Conservation (phyloP, 805 yeast genomes). For the Saccharomycopsis sp. region DNA sequence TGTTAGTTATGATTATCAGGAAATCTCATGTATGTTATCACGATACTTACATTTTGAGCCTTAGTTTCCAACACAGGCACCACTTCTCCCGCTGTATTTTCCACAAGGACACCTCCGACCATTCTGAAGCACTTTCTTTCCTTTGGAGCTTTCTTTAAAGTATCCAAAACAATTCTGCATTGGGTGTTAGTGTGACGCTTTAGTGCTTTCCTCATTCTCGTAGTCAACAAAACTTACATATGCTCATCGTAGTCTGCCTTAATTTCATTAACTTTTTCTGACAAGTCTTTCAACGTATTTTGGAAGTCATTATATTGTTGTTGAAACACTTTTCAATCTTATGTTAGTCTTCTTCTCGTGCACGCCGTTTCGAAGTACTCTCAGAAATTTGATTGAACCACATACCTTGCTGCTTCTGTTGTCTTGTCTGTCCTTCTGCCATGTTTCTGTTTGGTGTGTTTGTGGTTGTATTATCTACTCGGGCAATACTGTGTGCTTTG, state of each 20-base stretch:
- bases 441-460: neutral
- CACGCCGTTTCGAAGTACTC: neutral
- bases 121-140: conserved; percentile 81
- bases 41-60: conserved; percentile 34
- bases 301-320: conserved; percentile 46
- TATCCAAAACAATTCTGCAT: conserved; percentile 49
- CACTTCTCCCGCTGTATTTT: conserved; percentile 75
- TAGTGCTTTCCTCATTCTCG: neutral
- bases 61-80: conserved; percentile 54
- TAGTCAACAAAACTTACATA: conserved; percentile 10
- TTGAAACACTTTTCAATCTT: conserved; percentile 33
- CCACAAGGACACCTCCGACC: conserved; percentile 90
- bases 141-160: conserved; percentile 43
- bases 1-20: neutral
- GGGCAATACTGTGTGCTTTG: no score
- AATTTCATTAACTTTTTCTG: conserved; percentile 40
- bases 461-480: no score
- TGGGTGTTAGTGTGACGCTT: conserved; percentile 41
- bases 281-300: conserved; percentile 39
- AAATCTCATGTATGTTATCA: neutral
- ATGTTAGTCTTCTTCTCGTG: conserved; percentile 7
- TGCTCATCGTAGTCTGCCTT: conserved; percentile 42
- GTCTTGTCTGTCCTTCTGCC: neutral
- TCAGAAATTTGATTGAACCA: neutral
- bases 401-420: conserved; percentile 1